phyloP scores from a whole-genome alignment of 441 rosid genomes.

The Erysimum pusillum region DNA sequence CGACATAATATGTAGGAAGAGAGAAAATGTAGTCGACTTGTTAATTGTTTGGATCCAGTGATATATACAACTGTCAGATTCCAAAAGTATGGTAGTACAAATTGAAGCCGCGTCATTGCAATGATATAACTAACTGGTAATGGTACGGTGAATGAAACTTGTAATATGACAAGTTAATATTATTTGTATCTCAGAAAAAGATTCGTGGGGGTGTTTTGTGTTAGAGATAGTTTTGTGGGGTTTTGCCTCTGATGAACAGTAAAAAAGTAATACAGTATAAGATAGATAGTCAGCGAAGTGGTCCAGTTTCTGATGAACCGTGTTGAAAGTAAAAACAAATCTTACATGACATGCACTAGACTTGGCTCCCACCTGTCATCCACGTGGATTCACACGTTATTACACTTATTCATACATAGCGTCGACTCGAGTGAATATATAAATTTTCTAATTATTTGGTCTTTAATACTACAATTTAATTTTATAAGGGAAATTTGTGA shows the following conservation, averaged over 20 bases:
- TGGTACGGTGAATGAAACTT: conserved; percentile 8
- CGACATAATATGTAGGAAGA: not conserved
- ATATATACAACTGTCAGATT: conserved; percentile 40
- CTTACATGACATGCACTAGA: conserved; percentile 42
- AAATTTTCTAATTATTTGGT: not conserved
- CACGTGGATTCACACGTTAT: conserved; percentile 42
- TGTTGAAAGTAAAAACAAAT: conserved; percentile 44
- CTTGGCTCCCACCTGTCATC: conserved; percentile 45
- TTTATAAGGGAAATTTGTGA: conserved; percentile 1
- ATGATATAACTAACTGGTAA: conserved; percentile 12
- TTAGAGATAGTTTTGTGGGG: conserved; percentile 17
- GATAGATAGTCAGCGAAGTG: conserved; percentile 35
- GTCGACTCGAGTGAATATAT: conserved; percentile 12
- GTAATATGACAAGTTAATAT: conserved; percentile 16
- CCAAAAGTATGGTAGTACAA: conserved; percentile 11
- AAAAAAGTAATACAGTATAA: not conserved
- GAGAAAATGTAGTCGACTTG: conserved; percentile 9
- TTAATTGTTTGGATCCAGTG: conserved; percentile 19
- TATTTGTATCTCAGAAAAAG: conserved; percentile 5
- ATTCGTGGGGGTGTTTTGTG: not conserved
- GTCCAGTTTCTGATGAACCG: conserved; percentile 46
- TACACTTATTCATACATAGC: not conserved
- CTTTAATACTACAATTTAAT: not conserved
- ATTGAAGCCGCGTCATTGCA: conserved; percentile 32
- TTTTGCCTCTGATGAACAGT: not conserved